These are phyloP conservation scores for Scenedesmus sp. DNA, from an alignment of 163 green algal genomes.

Conservation along the genomic window DNA sequence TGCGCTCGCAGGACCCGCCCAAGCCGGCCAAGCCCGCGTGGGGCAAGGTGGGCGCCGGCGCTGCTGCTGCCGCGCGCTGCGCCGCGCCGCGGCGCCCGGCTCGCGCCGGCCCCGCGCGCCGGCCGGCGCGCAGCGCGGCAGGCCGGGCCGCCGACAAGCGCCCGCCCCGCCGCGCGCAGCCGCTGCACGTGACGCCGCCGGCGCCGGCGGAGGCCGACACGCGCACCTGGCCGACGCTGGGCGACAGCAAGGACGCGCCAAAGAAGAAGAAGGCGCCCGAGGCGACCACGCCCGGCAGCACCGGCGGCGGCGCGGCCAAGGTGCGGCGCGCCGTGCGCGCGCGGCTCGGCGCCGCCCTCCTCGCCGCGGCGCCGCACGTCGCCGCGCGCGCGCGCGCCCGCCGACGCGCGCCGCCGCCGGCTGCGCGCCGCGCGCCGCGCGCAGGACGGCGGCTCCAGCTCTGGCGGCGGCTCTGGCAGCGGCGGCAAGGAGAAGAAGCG, in stretches of 20 bases:
- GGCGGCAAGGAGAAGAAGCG: constrained; percentile 34
- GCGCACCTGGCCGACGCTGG: constrained; percentile 67
- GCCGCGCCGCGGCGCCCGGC: too few relatives aligned
- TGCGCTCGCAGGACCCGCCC: constrained; percentile 21
- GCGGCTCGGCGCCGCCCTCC: background rate
- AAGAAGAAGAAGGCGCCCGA: constrained; percentile 64
- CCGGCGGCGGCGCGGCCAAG: constrained; percentile 3
- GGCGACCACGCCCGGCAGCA: constrained; percentile 18
- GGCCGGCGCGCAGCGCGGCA: too few relatives aligned
- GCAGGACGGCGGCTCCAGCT: too few relatives aligned
- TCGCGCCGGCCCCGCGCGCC: too few relatives aligned
- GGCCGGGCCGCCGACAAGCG: too few relatives aligned
- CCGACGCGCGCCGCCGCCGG: too few relatives aligned
- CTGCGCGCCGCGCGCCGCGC: too few relatives aligned
- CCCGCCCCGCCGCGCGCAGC: constrained; percentile 4
- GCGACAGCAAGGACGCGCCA: constrained; percentile 68
- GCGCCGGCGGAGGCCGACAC: constrained; percentile 24
- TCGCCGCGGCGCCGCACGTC: background rate
- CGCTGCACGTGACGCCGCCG: background rate
- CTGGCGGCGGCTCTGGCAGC: too few relatives aligned
- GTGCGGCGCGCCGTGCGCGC: background rate
- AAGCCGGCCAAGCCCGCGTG: constrained; percentile 65
- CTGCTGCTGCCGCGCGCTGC: background rate
- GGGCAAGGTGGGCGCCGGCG: constrained; percentile 55
- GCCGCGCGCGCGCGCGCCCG: too few relatives aligned